Evolutionary conservation across 2,329 filamentous ascomycete genomes (phyloP), one percentile per base, ranked within the genome.

Genomic region (Monosporascus sp.): DNA sequence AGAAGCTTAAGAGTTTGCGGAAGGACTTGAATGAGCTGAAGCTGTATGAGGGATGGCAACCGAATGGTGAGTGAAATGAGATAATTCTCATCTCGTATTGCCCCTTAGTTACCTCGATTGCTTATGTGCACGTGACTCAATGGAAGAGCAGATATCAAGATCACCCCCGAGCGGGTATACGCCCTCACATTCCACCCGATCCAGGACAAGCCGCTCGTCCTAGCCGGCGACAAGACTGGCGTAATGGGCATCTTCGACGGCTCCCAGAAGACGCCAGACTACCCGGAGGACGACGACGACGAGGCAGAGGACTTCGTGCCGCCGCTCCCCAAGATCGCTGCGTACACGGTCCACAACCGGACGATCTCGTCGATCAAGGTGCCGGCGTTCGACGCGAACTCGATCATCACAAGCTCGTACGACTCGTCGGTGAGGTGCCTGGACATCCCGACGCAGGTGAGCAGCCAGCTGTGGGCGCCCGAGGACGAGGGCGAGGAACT

Each of bases 151-250:
- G 89, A 89, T 50, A 94, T 97, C 63, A 97, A 97, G 67, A 86
- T 97, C 48, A 93, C 89, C 0, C 92, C 91, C 0, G 90, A 96
- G 60, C 77, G 93, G 50, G 81, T 96, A 15, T 99, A 97, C 65
- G 81, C 89, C 0, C 83, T 97, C 62, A 85, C 86, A 0, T 93
- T 99, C 61, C 94, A 99, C 63, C 94, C 94, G 0, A 92, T 85
- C 0, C 78, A 85, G 53, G 84, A 92, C 3, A 97, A 97, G 63
- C 85, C 92, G 0, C 76, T 99, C 3, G 80, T 97, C 1, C 95
- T 99, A 66, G 93, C 93, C 0, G 93, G 93, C 11, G 94, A 99
- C 64, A 99, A 99, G 68, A 81, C 95, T 59, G 93, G 94, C 1
- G 89, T 90, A 24, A 78, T 97, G 54, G 94, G 94, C 0, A 83